Evolutionary conservation across 148 eudicot genomes (phyloP), one percentile per base, ranked within the genome.

Genomic region (Simmondsia chinensis): DNA sequence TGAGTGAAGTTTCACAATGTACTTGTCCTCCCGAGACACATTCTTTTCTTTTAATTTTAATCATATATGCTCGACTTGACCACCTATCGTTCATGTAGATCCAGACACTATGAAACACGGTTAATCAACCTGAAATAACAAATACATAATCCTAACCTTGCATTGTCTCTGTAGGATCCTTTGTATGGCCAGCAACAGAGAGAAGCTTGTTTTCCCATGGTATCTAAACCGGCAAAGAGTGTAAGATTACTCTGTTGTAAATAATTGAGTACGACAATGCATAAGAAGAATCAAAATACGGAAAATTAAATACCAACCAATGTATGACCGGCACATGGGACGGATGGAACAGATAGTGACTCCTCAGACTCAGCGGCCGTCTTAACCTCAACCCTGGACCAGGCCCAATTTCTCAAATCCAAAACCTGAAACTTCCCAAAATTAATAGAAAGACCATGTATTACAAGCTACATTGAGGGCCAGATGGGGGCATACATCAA

Each of bases 121-220:
- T n/a, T n/a, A n/a, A n/a, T n/a, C n/a, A n/a, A n/a, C n/a, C n/a
- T n/a, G n/a, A n/a, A n/a, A n/a, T n/a, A n/a, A n/a, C n/a, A 9
- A 38, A 27, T 9, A 63, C 11, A 43, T 35, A 31, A 59, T 1
- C 20, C 48, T 27, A 53, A 70, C 99, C 99, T 79, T 73, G 94
- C 20, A 86, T 64, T 27, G 69, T 38, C 63, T 93, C 94, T 30
- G 84, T 79, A 38, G 80, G 80, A 73, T 93, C 94, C 73, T 79
- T 93, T 7, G 84, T 63, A 65, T 86, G 96, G 42, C 99, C 99
- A 72, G 77, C 94, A 46, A 93, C 63, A 46, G 89, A 82, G 50
- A 86, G 77, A 73, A 93, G 89, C 74, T 86, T 85, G 45, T 79
- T 72, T 48, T 66, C 85, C 99, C 96, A 93, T n/a, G 96, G 67